Percentiles rank a stretch among this genome's conserved stretches.
phyloP scores from a whole-genome alignment of 2,329 filamentous ascomycete species.

The Pyrenophora seminiperda region DNA sequence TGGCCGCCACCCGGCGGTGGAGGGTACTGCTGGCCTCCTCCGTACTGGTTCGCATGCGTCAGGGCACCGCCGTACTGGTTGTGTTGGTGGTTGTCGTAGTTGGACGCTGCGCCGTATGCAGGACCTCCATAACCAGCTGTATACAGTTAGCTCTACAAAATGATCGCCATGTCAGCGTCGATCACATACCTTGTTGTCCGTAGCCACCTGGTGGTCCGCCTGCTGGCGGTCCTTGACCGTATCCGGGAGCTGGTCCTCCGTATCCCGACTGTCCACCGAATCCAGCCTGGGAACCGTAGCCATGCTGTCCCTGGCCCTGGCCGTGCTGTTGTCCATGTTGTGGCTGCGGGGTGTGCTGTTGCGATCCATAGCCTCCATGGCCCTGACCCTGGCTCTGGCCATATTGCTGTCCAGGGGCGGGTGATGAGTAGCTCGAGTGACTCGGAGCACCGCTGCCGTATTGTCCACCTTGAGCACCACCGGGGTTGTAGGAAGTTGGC shows the following conservation, averaged over 20 bases:
- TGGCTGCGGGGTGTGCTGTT: slow-evolving; percentile 16
- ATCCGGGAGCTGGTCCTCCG: slow-evolving; percentile 11
- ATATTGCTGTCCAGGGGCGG: slow-evolving; percentile 25
- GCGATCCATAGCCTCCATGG: slow-evolving; percentile 17
- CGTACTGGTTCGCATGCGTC: slow-evolving; percentile 21
- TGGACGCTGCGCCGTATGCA: slow-evolving; percentile 29
- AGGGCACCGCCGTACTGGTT: slow-evolving; percentile 29
- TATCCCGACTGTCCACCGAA: slow-evolving; percentile 33
- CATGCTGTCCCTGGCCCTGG: slow-evolving; percentile 6
- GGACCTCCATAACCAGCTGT: slow-evolving; percentile 42
- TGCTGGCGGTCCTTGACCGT: slow-evolving; percentile 12
- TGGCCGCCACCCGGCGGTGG: slow-evolving; percentile 18
- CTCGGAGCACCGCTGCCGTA: slow-evolving; percentile 30
- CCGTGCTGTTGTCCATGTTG: slow-evolving; percentile 10
- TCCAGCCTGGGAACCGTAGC: slow-evolving; percentile 32
- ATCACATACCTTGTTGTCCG: slow-evolving; percentile 29
- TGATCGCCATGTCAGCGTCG: neutral
- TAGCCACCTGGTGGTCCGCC: slow-evolving; percentile 27
- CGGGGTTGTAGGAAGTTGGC: slow-evolving; percentile 63
- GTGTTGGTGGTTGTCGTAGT: slow-evolving; percentile 42
- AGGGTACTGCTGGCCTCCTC: slow-evolving; percentile 23
- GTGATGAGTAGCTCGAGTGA: slow-evolving; percentile 26
- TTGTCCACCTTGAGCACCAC: slow-evolving; percentile 26
- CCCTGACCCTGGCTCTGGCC: slow-evolving; percentile 18
- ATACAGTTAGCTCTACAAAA: slow-evolving; percentile 6